These are phyloP conservation scores for Geotrichum cucujoidarum DNA, from an alignment of 1,139 yeast genomes.

Conservation along the genomic window DNA sequence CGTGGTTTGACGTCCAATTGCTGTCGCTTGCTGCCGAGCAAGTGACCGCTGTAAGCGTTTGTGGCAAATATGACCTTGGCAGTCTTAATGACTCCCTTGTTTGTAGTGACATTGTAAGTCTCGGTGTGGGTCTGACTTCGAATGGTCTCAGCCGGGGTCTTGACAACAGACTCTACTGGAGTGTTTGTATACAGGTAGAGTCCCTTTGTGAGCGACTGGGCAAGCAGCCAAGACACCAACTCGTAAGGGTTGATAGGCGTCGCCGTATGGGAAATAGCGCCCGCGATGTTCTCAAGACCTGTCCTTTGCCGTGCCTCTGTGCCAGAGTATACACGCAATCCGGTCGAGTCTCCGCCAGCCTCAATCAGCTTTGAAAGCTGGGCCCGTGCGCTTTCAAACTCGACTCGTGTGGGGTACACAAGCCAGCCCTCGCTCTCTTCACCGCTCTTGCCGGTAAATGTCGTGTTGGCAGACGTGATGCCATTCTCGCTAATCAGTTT, in stretches of 20 bases:
- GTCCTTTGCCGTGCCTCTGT: conserved; percentile 23
- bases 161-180: conserved; percentile 27
- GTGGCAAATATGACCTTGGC: conserved; percentile 41
- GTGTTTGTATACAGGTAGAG: conserved; percentile 43
- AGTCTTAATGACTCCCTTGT: conserved; percentile 36
- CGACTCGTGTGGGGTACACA: conserved; percentile 25
- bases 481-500: conserved; percentile 31
- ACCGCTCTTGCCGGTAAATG: conserved; percentile 6
- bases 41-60: conserved; percentile 40
- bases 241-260: conserved; percentile 44
- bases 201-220: conserved; percentile 34
- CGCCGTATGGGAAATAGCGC: conserved; percentile 40
- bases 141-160: conserved; percentile 25
- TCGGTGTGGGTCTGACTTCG: conserved; percentile 23
- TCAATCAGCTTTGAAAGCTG: conserved; percentile 17
- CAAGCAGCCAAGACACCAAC: conserved; percentile 36
- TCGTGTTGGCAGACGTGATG: conserved; percentile 28
- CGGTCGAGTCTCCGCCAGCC: conserved; percentile 20
- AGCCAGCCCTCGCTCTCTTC: conserved; percentile 37
- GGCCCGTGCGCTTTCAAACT: conserved; percentile 22
- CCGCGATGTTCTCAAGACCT: conserved; percentile 24
- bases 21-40: conserved; percentile 25
- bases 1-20: conserved; percentile 5
- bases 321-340: conserved; percentile 19
- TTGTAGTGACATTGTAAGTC: conserved; percentile 31